Evolutionary conservation across 2,329 filamentous ascomycete species (phyloP).

Genomic region (Fusarium pilosicola): DNA sequence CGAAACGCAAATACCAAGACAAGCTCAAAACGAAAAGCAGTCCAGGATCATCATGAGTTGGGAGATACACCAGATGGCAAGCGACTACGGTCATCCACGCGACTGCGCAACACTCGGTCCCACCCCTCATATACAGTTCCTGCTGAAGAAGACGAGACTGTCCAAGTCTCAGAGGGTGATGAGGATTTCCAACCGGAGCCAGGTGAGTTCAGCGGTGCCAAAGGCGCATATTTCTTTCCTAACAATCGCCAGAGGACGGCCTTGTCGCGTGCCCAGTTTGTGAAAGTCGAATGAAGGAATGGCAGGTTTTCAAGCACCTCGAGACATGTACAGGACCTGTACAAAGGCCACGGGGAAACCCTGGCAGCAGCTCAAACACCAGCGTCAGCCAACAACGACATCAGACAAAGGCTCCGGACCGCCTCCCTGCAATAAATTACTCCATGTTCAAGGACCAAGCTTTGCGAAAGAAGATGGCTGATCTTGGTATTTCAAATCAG

Average conservation of each 20-base stretch:
- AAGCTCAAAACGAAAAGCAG: constrained; percentile 64
- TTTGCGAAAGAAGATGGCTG: constrained; percentile 82
- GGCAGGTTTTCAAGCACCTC: constrained; percentile 81
- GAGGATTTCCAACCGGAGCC: constrained; percentile 48
- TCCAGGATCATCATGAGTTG: constrained; percentile 45
- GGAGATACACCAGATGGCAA: constrained; percentile 53
- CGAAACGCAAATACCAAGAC: constrained; percentile 44
- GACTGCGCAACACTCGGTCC: constrained; percentile 56
- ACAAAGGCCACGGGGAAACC: constrained; percentile 3
- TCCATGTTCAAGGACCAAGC: constrained; percentile 82
- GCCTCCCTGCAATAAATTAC: constrained; percentile 85
- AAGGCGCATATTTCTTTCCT: background rate
- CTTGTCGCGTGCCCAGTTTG: constrained; percentile 89
- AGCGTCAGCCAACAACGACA: constrained; percentile 38
- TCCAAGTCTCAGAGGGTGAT: constrained; percentile 43
- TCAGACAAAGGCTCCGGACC: constrained; percentile 60
- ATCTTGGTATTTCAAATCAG: constrained; percentile 78
- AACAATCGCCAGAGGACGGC: constrained; percentile 68
- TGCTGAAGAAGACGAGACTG: constrained; percentile 37
- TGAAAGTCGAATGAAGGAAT: constrained; percentile 79
- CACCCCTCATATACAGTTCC: constrained; percentile 44
- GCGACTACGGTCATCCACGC: constrained; percentile 62
- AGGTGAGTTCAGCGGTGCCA: constrained; percentile 22
- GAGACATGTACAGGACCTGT: constrained; percentile 67
- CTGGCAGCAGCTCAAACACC: constrained; percentile 12